Percentiles rank a stretch among this genome's conserved stretches.
Conservation (phyloP, 2,329 filamentous ascomycete species). For the Trichoderma breve region DNA sequence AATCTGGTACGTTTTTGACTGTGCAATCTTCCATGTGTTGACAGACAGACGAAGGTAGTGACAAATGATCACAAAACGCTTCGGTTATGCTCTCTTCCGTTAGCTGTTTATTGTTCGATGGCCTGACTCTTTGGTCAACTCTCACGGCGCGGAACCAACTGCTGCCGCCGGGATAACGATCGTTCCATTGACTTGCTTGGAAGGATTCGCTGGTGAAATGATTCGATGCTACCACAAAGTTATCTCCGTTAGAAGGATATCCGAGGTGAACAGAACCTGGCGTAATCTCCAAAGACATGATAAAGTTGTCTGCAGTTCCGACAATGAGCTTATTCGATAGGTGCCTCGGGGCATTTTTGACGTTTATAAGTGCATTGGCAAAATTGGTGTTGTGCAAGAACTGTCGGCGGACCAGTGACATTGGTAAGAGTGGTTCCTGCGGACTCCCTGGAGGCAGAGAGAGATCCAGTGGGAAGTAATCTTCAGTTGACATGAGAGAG, state of each 20-base stretch:
- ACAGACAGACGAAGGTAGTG: constrained; percentile 12
- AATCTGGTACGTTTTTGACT: constrained; percentile 14
- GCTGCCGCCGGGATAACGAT: constrained; percentile 20
- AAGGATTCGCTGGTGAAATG: constrained; percentile 18
- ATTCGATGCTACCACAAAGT: not conserved
- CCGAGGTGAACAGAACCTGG: not conserved
- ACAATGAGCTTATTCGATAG: constrained; percentile 19
- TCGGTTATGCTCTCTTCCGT: not conserved
- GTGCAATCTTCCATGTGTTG: constrained; percentile 18
- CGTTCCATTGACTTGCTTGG: constrained; percentile 2
- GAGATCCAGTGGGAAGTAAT: constrained; percentile 13
- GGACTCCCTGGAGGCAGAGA: not conserved
- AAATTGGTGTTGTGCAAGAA: constrained; percentile 18
- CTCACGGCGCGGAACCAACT: constrained; percentile 19
- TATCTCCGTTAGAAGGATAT: not conserved
- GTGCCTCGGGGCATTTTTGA: constrained; percentile 19
- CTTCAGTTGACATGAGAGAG: constrained; percentile 22
- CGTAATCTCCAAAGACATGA: not conserved
- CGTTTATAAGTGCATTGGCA: constrained; percentile 7
- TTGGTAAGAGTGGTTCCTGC: constrained; percentile 11
- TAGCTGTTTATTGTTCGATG: not conserved
- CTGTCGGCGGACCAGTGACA: constrained; percentile 16
- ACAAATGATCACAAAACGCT: not conserved
- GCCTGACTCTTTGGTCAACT: not conserved
- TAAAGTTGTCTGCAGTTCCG: constrained; percentile 18